phyloP scores from a whole-genome alignment of 2,329 filamentous ascomycete genomes.

The Pyricularia grisea region DNA sequence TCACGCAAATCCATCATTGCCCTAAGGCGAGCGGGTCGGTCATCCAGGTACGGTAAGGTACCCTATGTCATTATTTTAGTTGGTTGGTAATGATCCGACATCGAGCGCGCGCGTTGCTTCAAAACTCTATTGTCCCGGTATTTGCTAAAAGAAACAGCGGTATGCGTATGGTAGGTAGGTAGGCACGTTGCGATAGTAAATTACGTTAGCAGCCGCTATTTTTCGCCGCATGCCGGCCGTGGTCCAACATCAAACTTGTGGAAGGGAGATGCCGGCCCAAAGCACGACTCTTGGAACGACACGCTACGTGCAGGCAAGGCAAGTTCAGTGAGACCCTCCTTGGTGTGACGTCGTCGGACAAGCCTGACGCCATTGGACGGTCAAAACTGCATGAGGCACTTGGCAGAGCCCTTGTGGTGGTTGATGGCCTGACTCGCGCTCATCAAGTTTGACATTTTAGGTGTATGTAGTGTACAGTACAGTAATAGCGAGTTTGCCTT shows the following conservation, averaged over 20 bases:
- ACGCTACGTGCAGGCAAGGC: no score
- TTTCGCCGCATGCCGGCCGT: not conserved
- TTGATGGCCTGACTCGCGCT: not conserved
- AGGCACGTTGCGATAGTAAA: not conserved
- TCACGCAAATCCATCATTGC: not conserved
- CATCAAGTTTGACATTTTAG: not conserved
- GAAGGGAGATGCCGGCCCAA: not conserved
- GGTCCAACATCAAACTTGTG: not conserved
- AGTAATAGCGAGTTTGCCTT: not conserved
- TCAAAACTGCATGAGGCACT: not conserved
- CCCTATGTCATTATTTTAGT: no score
- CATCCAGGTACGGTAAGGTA: not conserved
- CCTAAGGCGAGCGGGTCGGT: not conserved
- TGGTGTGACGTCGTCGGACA: not conserved
- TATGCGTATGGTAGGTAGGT: not conserved
- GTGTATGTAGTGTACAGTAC: no score
- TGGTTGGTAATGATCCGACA: not conserved
- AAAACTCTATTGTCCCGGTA: not conserved
- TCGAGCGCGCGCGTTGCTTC: not conserved
- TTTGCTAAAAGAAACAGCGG: no score
- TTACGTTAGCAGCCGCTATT: not conserved
- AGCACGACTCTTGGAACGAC: not conserved
- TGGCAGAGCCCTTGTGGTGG: not conserved
- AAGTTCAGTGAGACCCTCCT: not conserved
- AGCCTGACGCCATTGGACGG: not conserved